Base-by-base conservation (phyloP, 1,139 yeast genomes). In the Protomyces arabidopsidicola region DNA sequence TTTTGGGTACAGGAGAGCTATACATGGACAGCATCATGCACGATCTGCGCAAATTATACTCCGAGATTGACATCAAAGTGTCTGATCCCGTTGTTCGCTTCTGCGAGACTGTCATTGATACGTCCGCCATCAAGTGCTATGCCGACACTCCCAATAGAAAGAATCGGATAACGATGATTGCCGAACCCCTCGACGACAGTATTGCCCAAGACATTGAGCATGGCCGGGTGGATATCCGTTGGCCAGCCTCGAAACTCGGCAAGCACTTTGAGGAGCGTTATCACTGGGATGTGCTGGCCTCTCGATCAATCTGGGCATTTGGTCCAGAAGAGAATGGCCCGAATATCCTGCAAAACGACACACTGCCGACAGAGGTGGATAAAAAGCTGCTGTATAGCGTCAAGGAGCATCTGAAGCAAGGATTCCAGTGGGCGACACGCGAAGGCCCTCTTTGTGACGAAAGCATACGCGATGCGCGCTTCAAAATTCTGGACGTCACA, bases 381-480 rank as follows among this genome's bases (percentile, higher is more conserved):
- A 83, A 84, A 70, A 74, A 75, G 18, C 66, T 78, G n/a, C 72
- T 90, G 24, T 68, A 71, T 2, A 66, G 78, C 0, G 77, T 81
- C 27, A 85, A 83, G 67, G 84, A 82, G 3, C 77, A 84, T 0
- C 79, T 93, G 0, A 75, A 78, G 4, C 85, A 85, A 68, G 98
- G 98, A 0, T 93, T 91, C 74, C 81, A 82, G 70, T 89, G 97
- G 95, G 86, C 88, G 9, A 79, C 83, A 0, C 79, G 84, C 64
- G 97, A 90, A 70, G 98, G 98, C 0, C 98, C 98, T 0, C 76
- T 95, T 34, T 85, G 96, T 68, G 96, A 88, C 66, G 97, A 90
- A 72, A 87, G 89, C 0, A 80, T 95, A 2, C 77, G 89, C 64
- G 82, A 85, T 65, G 84, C 87, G 3, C 84, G 83, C 68, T 90